Conservation (phyloP, 2,329 filamentous ascomycete genomes). For the Cladosporium phlei region DNA sequence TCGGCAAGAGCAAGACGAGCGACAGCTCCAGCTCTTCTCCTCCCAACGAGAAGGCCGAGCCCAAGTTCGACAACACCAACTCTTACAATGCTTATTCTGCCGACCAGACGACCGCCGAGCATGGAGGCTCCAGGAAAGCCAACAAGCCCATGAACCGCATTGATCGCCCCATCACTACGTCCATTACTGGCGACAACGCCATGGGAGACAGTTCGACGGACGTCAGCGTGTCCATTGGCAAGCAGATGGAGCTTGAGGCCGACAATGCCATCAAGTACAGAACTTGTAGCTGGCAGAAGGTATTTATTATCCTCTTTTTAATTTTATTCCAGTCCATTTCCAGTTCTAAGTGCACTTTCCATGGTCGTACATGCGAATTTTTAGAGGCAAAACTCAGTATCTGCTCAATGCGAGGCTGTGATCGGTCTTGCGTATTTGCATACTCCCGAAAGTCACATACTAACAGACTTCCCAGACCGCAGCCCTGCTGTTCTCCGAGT, state of each 20-base stretch:
- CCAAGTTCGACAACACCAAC: conserved; percentile 20
- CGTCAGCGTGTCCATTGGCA: conserved; percentile 45
- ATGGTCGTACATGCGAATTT: too few species aligned
- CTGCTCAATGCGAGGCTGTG: too few species aligned
- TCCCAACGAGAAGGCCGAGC: conserved; percentile 12
- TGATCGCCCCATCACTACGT: conserved; percentile 34
- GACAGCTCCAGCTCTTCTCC: conserved; percentile 8
- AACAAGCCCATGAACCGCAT: conserved; percentile 39
- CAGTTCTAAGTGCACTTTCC: too few species aligned
- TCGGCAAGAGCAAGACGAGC: conserved; percentile 13
- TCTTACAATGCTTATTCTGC: conserved; percentile 25
- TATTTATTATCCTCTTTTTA: too few species aligned
- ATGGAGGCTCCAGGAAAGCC: conserved; percentile 24
- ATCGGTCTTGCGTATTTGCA: too few species aligned
- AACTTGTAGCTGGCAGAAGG: conserved; percentile 91
- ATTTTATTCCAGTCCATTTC: too few species aligned
- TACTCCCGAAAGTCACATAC: not conserved
- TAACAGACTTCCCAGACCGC: conserved; percentile 58
- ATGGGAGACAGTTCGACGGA: conserved; percentile 30
- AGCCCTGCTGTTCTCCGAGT: conserved; percentile 85
- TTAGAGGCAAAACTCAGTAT: too few species aligned
- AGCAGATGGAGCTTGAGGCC: conserved; percentile 72
- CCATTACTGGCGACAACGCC: conserved; percentile 26
- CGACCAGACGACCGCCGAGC: conserved; percentile 26
- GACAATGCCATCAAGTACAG: conserved; percentile 82